These are phyloP conservation scores for Sequoiadendron giganteum DNA, from an alignment of 75 land plant genomes.

Conservation along the genomic window DNA sequence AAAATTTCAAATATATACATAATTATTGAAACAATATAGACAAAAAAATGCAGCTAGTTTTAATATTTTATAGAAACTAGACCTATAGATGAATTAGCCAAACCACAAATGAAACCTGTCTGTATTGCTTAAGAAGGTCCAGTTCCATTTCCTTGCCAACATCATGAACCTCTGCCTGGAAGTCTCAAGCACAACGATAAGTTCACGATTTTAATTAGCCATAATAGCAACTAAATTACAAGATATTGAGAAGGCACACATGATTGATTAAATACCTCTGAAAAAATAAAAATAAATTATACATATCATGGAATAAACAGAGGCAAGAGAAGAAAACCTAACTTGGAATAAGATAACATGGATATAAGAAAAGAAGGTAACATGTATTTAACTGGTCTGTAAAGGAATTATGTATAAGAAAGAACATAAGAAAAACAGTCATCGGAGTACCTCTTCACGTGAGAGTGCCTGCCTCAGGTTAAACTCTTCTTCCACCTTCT, in stretches of 20 bases:
- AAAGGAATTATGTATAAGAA: not conserved
- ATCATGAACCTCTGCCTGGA: slow-evolving; percentile 95
- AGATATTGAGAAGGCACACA: not conserved
- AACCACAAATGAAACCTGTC: slow-evolving; percentile 60
- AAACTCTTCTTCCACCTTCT: slow-evolving; percentile 83
- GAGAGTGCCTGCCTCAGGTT: slow-evolving; percentile 57
- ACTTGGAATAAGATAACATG: not conserved
- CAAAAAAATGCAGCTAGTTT: not conserved
- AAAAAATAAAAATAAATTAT: not conserved
- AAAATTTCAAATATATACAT: not conserved
- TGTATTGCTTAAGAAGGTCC: slow-evolving; percentile 89
- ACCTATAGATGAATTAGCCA: slow-evolving; percentile 1
- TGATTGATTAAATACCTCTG: not conserved
- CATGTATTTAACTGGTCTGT: not conserved
- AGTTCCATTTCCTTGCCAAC: slow-evolving; percentile 99
- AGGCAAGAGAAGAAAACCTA: not conserved
- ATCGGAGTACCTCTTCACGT: slow-evolving; percentile 84
- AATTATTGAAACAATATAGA: not conserved
- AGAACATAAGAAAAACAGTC: not conserved
- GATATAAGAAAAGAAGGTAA: not conserved
- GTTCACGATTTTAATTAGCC: not conserved
- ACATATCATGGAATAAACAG: slow-evolving; percentile 4
- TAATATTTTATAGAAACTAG: not conserved
- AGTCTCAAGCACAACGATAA: slow-evolving; percentile 9
- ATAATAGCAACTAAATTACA: not conserved